Base-by-base conservation (phyloP, 2,329 filamentous ascomycete genomes). In the Eutypa lata region DNA sequence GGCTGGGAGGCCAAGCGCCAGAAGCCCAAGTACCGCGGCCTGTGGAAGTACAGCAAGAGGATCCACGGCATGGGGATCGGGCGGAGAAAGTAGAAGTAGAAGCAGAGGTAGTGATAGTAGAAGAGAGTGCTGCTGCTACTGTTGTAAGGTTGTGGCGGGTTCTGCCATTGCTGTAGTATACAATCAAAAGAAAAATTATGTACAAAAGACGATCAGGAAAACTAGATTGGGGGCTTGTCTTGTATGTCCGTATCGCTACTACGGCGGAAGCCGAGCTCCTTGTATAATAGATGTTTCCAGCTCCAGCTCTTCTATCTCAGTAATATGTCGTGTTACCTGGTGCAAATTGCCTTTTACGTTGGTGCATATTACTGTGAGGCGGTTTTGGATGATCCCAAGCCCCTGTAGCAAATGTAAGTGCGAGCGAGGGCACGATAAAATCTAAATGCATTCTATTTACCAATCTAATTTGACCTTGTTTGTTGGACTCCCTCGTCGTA, bases 1-100 rank as follows among this genome's bases (percentile, higher is more conserved):
- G 84, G 84, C 57, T 87, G 84, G 84, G 84, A 87, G 62, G 84
- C 83, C 63, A 85, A 83, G 77, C 76, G 80, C 64, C 77, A 84
- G 66, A 80, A 81, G 58, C 77, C 80, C 69, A 87, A 87, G 80
- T 87, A 82, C 75, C 79, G 76, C 64, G 76, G 81, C 57, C 70
- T 87, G 59, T 84, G 81, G 81, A 84, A 85, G 78, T 84, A 84
- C 70, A 82, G 78, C 65, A 82, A 81, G 76, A 76, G 78, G 56
- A 83, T 85, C 70, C 65, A 58, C 28, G 63, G 65, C 35, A 49
- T 45, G 14, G 22, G 42, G 10, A 24, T 65, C 24, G 49, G 59
- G 28, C 57, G 55, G 18, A 57, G 61, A 40, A 54, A 53, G 31
- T 59, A 58, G 50, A 38, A 37, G 19, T 8, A 49, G 33, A 35